These are phyloP conservation scores for Thelephora ganbajun DNA, from an alignment of 768 basidiomycete species.

Conservation along the genomic window DNA sequence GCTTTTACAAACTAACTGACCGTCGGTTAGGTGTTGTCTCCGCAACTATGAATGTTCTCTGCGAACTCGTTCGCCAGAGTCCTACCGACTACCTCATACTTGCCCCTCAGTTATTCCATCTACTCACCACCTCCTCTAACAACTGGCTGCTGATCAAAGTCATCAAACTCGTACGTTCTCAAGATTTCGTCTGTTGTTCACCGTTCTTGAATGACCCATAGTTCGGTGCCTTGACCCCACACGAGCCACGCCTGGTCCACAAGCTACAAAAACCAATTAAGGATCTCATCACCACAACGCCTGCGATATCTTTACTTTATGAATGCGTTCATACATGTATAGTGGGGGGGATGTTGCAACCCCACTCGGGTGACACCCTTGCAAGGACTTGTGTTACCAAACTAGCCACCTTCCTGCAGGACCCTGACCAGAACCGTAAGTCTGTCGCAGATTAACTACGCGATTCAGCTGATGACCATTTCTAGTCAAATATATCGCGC, in stretches of 20 bases:
- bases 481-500: constrained; percentile 94
- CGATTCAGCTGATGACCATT: constrained; percentile 1
- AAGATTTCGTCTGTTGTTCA: not conserved
- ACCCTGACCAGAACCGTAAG: constrained; percentile 92
- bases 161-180: constrained; percentile 67
- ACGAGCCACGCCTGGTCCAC: constrained; percentile 86
- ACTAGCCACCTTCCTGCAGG: constrained; percentile 80
- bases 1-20: not conserved
- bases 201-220: constrained; percentile 18
- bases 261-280: constrained; percentile 92
- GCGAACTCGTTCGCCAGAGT: constrained; percentile 74
- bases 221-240: constrained; percentile 88
- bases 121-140: constrained; percentile 87
- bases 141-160: constrained; percentile 99
- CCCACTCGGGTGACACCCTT: constrained; percentile 58
- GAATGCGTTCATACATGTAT: constrained; percentile 99
- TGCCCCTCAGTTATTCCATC: constrained; percentile 86
- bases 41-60: constrained; percentile 86
- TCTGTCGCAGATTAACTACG: constrained; percentile 4
- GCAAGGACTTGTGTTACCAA: constrained; percentile 88
- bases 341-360: constrained; percentile 89
- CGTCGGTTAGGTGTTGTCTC: constrained; percentile 65
- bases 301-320: constrained; percentile 90
- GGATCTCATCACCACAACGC: constrained; percentile 88
- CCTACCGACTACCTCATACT: constrained; percentile 73